Evolutionary conservation across 1,284 basidiomycete species (phyloP).

Genomic region (Ceratobasidium papillatum): DNA sequence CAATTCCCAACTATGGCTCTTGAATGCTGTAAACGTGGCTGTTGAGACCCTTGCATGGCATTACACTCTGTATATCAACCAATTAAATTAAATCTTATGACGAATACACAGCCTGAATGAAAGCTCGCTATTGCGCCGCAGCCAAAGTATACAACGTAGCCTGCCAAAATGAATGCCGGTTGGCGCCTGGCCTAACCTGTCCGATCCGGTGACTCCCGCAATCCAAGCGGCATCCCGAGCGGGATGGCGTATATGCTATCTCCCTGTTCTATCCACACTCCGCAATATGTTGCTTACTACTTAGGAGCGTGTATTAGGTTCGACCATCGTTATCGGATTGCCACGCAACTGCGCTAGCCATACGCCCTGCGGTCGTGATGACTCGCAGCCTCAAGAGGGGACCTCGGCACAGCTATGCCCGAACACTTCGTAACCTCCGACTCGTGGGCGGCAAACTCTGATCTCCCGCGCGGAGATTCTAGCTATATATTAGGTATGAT

Average conservation of each 20-base stretch:
- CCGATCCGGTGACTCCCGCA: background rate
- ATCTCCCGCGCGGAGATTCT: background rate
- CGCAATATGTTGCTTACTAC: slow-evolving; percentile 11
- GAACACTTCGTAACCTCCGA: slow-evolving; percentile 21
- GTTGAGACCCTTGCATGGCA: background rate
- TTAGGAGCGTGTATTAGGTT: background rate
- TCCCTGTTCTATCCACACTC: background rate
- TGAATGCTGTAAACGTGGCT: background rate
- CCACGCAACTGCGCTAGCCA: slow-evolving; percentile 5
- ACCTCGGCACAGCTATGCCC: slow-evolving; percentile 23
- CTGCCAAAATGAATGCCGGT: background rate
- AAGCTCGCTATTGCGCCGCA: background rate
- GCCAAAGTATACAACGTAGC: background rate
- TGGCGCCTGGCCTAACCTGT: background rate
- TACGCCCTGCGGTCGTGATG: slow-evolving; percentile 15
- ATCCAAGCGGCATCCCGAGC: background rate
- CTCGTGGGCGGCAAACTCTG: slow-evolving; percentile 18
- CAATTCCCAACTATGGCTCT: slow-evolving; percentile 50
- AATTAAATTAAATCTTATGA: background rate
- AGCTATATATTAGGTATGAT: slow-evolving; percentile 12
- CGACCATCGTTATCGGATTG: slow-evolving; percentile 15
- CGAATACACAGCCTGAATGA: background rate
- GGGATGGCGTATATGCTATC: background rate
- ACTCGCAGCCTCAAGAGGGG: slow-evolving; percentile 20
- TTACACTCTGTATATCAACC: background rate